Conservation (phyloP, 495 filamentous ascomycete genomes). For the Echria macrotheca region DNA sequence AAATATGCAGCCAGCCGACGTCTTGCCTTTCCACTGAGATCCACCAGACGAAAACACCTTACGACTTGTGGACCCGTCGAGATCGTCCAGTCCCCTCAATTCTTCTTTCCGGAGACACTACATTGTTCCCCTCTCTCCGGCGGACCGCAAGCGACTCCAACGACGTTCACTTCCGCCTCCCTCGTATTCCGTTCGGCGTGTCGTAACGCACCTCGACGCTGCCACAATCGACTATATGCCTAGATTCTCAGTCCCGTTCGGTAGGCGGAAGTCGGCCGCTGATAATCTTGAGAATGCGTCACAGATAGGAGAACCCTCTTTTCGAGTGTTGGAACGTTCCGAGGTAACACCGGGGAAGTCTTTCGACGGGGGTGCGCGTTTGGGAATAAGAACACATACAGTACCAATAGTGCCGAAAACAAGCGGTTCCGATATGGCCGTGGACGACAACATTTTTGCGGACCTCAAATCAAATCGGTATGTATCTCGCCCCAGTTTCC, state of each 20-base stretch:
- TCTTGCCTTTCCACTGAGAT: constrained; percentile 10
- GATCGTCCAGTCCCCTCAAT: too few species aligned
- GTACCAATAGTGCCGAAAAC: constrained; percentile 18
- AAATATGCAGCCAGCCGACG: constrained; percentile 22
- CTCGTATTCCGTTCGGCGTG: too few species aligned
- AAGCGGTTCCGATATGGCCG: constrained; percentile 30
- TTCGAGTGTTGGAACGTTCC: constrained; percentile 44
- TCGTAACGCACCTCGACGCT: too few species aligned
- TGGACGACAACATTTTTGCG: constrained; percentile 53
- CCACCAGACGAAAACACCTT: constrained; percentile 7
- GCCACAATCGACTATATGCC: constrained; percentile 48
- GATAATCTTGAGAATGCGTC: constrained; percentile 41
- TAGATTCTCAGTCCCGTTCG: constrained; percentile 48
- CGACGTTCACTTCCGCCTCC: too few species aligned
- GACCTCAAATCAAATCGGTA: constrained; percentile 51
- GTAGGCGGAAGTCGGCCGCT: constrained; percentile 47
- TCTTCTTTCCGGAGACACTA: too few species aligned
- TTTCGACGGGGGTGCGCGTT: constrained; percentile 36
- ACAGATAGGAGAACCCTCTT: constrained; percentile 38
- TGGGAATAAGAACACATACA: constrained; percentile 26
- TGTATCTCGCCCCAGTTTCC: too few species aligned
- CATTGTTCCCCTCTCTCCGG: too few species aligned
- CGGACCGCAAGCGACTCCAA: too few species aligned
- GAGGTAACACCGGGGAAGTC: constrained; percentile 34
- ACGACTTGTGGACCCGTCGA: constrained; percentile 1